Evolutionary conservation across 106 monocot species (phyloP).

Genomic region (Platanthera zijinensis): DNA sequence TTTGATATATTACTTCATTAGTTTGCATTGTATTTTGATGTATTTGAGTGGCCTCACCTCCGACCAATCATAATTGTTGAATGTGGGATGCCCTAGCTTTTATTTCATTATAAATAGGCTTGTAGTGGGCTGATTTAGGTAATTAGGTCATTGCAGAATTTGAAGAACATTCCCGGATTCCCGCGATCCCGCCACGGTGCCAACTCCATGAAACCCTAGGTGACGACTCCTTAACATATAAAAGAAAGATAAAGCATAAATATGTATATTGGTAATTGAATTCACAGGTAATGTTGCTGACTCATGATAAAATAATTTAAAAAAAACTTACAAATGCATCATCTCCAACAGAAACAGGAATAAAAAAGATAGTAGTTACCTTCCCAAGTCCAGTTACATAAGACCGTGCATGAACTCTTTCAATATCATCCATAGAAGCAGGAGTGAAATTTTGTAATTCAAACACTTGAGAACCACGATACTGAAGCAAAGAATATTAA

Average conservation of each 20-base stretch:
- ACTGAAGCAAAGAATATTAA: slow-evolving; percentile 34
- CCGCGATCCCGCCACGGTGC: too few relatives aligned
- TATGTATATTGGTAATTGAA: neutral
- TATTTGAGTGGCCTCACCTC: too few relatives aligned
- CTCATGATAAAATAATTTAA: neutral
- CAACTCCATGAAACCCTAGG: too few relatives aligned
- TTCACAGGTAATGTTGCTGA: neutral
- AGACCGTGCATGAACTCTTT: slow-evolving; percentile 57
- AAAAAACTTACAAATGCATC: neutral
- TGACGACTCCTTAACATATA: neutral
- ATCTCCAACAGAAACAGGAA: neutral
- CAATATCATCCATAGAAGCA: slow-evolving; percentile 77
- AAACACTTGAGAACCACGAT: slow-evolving; percentile 49
- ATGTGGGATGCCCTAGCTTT: too few relatives aligned
- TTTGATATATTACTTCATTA: too few relatives aligned
- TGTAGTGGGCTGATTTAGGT: too few relatives aligned
- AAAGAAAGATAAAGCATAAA: neutral
- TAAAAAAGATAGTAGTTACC: slow-evolving; percentile 28
- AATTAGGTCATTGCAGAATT: too few relatives aligned
- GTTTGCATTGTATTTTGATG: too few relatives aligned
- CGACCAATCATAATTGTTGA: too few relatives aligned
- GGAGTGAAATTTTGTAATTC: slow-evolving; percentile 64
- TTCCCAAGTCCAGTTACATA: slow-evolving; percentile 74
- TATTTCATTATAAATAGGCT: too few relatives aligned
- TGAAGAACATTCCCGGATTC: too few relatives aligned